Conservation (phyloP, 2,329 filamentous ascomycete genomes). For the Septoria linicola region DNA sequence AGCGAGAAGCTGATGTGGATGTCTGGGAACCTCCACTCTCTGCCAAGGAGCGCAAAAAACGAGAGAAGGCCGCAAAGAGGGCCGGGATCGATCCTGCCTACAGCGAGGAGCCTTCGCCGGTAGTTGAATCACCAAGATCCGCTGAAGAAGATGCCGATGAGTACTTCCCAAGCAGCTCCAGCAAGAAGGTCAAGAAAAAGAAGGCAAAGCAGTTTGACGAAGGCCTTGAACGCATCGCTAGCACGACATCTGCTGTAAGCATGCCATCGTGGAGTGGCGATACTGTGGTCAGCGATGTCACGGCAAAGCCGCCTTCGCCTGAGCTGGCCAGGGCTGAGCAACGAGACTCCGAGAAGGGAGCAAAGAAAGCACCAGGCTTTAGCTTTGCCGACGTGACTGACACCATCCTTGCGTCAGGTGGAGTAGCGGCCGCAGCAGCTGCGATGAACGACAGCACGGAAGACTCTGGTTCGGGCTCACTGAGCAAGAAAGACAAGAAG, state of each 20-base stretch:
- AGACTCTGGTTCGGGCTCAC: constrained; percentile 23
- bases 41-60: constrained; percentile 45
- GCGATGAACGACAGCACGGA: constrained; percentile 26
- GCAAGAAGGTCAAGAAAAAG: constrained; percentile 42
- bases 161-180: constrained; percentile 34
- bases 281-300: constrained; percentile 6
- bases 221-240: constrained; percentile 17
- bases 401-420: constrained; percentile 31
- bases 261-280: constrained; percentile 11
- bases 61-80: constrained; percentile 44
- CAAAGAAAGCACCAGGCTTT: constrained; percentile 12
- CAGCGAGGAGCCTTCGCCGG: constrained; percentile 13
- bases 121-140: constrained; percentile 14
- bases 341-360: constrained; percentile 29
- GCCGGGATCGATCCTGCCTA: constrained; percentile 12
- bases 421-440: constrained; percentile 28
- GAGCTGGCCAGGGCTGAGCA: constrained; percentile 30
- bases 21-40: constrained; percentile 38
- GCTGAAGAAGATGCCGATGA: constrained; percentile 16
- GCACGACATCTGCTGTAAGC: constrained; percentile 8
- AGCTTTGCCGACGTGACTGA: constrained; percentile 35
- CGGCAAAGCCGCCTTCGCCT: constrained; percentile 13
- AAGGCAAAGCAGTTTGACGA: constrained; percentile 44
- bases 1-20: constrained; percentile 21
- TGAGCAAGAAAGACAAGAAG: constrained; percentile 34